Conservation (phyloP, 768 basidiomycete genomes). For the Inosperma sp. region DNA sequence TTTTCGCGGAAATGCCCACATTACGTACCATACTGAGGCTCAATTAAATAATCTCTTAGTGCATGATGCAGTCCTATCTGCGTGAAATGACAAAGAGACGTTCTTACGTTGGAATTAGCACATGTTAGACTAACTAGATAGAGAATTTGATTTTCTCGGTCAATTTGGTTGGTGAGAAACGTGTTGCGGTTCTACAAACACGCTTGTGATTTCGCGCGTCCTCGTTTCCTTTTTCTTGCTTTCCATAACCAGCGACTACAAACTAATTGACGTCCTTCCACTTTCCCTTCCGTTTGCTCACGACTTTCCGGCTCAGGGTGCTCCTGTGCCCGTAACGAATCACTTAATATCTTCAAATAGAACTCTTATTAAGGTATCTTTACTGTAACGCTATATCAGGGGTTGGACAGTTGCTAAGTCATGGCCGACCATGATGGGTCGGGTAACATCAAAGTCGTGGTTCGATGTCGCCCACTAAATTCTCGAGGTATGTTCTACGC, state of each 20-base stretch:
- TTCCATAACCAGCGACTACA: neutral
- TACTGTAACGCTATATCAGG: conserved; percentile 1
- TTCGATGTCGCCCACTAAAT: conserved; percentile 96
- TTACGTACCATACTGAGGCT: no score
- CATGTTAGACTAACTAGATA: no score
- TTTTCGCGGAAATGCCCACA: no score
- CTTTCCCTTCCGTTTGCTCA: neutral
- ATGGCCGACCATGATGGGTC: conserved; percentile 72
- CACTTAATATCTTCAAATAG: neutral
- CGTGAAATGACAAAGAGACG: no score
- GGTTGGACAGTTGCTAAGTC: conserved; percentile 11
- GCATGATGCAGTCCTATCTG: no score
- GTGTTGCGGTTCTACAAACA: no score
- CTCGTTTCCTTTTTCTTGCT: neutral
- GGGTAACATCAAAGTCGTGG: conserved; percentile 89
- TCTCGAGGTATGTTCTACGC: conserved; percentile 61
- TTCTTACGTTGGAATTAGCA: no score
- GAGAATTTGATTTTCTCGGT: no score
- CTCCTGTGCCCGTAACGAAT: neutral
- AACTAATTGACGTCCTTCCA: neutral
- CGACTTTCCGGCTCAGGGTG: neutral
- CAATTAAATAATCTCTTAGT: no score
- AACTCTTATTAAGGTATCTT: no score
- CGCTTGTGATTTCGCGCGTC: neutral
- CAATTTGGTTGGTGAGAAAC: no score